Percentiles rank a stretch among this genome's conserved stretches.
These are phyloP conservation scores for Rhodotorula sp. DNA, from an alignment of 1,284 basidiomycete genomes.

Conservation along the genomic window DNA sequence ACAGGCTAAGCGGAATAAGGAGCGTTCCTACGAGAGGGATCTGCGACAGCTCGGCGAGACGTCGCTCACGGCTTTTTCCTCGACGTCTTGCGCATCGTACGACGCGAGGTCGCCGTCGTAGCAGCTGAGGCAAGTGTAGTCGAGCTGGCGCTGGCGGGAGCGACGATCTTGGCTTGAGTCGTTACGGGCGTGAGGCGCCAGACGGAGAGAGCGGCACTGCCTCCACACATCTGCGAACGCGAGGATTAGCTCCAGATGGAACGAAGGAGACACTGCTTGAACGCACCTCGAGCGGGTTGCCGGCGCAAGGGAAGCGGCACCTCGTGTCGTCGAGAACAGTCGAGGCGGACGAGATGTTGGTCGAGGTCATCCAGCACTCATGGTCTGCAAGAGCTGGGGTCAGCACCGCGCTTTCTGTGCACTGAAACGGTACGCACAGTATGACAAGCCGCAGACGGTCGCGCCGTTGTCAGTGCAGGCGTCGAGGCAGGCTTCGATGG, in stretches of 20 bases:
- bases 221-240: slow-evolving; percentile 20
- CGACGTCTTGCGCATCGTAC: too few species aligned
- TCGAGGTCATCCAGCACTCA: slow-evolving; percentile 24
- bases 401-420: too few species aligned
- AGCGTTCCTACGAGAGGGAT: too few species aligned
- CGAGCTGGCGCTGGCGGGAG: too few species aligned
- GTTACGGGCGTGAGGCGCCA: background rate
- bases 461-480: slow-evolving; percentile 8
- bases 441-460: slow-evolving; percentile 11
- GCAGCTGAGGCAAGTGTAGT: too few species aligned
- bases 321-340: slow-evolving; percentile 2
- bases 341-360: slow-evolving; percentile 4
- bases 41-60: too few species aligned
- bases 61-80: too few species aligned
- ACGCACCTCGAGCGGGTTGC: slow-evolving; percentile 16
- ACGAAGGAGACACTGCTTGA: background rate
- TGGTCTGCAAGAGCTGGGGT: background rate
- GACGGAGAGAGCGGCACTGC: slow-evolving; percentile 13
- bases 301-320: slow-evolving; percentile 20
- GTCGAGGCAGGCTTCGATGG: slow-evolving; percentile 28
- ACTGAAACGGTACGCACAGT: background rate
- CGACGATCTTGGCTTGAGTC: background rate
- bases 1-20: too few species aligned
- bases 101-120: too few species aligned
- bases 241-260: background rate